Evolutionary conservation across 2,329 filamentous ascomycete genomes (phyloP).

Genomic region (Colletotrichum aenigma): DNA sequence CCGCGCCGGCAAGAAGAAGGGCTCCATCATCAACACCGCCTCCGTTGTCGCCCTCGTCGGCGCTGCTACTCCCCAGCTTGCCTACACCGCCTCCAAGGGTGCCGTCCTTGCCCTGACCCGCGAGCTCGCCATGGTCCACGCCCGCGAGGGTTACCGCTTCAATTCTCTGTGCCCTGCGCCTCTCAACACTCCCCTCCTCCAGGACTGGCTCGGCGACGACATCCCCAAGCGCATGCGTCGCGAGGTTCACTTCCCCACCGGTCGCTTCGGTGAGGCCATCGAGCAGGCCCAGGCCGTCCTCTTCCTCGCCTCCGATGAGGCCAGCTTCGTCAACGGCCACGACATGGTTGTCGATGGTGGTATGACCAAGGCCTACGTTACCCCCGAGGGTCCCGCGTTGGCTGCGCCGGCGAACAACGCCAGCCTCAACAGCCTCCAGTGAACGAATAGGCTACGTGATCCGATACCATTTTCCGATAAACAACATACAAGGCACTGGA

Average conservation of each 20-base stretch:
- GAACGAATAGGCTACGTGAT: not conserved
- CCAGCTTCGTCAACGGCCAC: conserved; percentile 86
- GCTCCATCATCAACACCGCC: conserved; percentile 90
- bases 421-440: conserved; percentile 11
- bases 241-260: conserved; percentile 87
- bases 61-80: conserved; percentile 85
- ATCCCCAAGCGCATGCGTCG: conserved; percentile 78
- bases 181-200: conserved; percentile 87
- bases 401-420: conserved; percentile 65
- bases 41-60: conserved; percentile 88
- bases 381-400: conserved; percentile 62
- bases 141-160: conserved; percentile 86
- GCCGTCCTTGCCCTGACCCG: conserved; percentile 89
- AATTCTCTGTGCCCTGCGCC: conserved; percentile 91
- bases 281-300: conserved; percentile 91
- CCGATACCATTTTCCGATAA: not conserved
- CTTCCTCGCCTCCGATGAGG: conserved; percentile 87
- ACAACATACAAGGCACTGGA: not conserved
- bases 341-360: conserved; percentile 97
- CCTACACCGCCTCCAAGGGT: conserved; percentile 93
- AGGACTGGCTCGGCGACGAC: conserved; percentile 94
- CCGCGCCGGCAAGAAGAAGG: conserved; percentile 77
- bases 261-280: conserved; percentile 90
- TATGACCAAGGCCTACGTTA: conserved; percentile 91
- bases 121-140: conserved; percentile 90